Percentiles rank a stretch among this genome's conserved stretches.
Conservation (phyloP, 2,329 filamentous ascomycete genomes). For the Diaporthe velutina region DNA sequence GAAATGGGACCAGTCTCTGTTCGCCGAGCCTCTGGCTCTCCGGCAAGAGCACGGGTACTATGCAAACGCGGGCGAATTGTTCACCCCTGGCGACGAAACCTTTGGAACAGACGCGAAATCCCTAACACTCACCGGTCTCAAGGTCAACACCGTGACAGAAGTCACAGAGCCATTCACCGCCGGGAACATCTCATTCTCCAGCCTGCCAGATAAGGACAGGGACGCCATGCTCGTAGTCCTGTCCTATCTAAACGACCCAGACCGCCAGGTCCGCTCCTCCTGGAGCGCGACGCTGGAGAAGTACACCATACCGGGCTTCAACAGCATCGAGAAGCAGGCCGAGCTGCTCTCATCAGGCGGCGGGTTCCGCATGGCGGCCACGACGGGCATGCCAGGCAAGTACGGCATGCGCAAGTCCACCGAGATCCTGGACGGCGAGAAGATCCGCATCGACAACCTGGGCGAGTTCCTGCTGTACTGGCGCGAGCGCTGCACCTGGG, state of each 20-base stretch:
- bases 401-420: conserved; percentile 35
- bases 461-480: conserved; percentile 40
- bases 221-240: conserved; percentile 31
- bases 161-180: conserved; percentile 24
- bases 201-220: conserved; percentile 12
- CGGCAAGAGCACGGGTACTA: conserved; percentile 39
- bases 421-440: conserved; percentile 33
- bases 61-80: conserved; percentile 38
- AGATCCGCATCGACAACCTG: conserved; percentile 34
- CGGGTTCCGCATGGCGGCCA: conserved; percentile 17
- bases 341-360: background rate
- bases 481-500: conserved; percentile 36
- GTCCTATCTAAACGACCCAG: conserved; percentile 36
- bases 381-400: conserved; percentile 24
- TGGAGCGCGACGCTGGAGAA: conserved; percentile 38
- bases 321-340: conserved; percentile 34
- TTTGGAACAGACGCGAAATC: conserved; percentile 7
- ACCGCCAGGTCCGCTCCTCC: conserved; percentile 35
- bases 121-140: conserved; percentile 9
- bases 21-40: conserved; percentile 37
- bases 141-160: conserved; percentile 1
- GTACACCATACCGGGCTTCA: conserved; percentile 28
- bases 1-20: conserved; percentile 35
- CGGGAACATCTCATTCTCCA: conserved; percentile 11
- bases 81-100: conserved; percentile 7